Evolutionary conservation across 305 asterid genomes (phyloP).

Genomic region (Plantago rigida): DNA sequence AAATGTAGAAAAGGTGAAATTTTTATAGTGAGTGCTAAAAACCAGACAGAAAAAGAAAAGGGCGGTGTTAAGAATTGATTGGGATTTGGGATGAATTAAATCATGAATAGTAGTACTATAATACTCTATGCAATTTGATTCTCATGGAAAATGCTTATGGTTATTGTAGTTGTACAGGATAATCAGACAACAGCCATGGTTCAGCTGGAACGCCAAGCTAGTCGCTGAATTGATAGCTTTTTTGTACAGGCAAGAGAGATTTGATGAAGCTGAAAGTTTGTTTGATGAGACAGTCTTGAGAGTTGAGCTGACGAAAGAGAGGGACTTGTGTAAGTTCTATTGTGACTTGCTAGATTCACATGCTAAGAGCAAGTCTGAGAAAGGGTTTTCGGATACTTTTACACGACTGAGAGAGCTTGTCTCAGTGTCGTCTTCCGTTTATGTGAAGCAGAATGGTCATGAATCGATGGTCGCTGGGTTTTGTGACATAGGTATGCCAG

Average conservation of each 20-base stretch:
- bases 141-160: background rate
- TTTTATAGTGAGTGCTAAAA: too few relatives aligned
- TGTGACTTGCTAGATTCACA: slow-evolving; percentile 48
- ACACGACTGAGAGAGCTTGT: slow-evolving; percentile 31
- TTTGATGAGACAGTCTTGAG: slow-evolving; percentile 39
- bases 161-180: slow-evolving; percentile 54
- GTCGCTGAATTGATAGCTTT: slow-evolving; percentile 62
- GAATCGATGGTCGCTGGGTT: slow-evolving; percentile 52
- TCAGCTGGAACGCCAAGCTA: slow-evolving; percentile 77
- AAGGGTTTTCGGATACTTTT: slow-evolving; percentile 40
- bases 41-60: too few relatives aligned
- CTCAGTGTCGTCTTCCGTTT: slow-evolving; percentile 43
- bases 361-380: slow-evolving; percentile 44
- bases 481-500: slow-evolving; percentile 55
- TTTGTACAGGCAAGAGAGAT: slow-evolving; percentile 40
- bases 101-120: background rate
- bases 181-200: slow-evolving; percentile 67
- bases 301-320: slow-evolving; percentile 38
- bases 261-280: slow-evolving; percentile 45
- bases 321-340: slow-evolving; percentile 60
- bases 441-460: slow-evolving; percentile 52
- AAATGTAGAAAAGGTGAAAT: too few relatives aligned
- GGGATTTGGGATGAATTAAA: background rate
- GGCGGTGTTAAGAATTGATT: background rate
- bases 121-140: too few relatives aligned